Evolutionary conservation across 2,329 filamentous ascomycete species (phyloP).

Genomic region (Verticillium nubilum): DNA sequence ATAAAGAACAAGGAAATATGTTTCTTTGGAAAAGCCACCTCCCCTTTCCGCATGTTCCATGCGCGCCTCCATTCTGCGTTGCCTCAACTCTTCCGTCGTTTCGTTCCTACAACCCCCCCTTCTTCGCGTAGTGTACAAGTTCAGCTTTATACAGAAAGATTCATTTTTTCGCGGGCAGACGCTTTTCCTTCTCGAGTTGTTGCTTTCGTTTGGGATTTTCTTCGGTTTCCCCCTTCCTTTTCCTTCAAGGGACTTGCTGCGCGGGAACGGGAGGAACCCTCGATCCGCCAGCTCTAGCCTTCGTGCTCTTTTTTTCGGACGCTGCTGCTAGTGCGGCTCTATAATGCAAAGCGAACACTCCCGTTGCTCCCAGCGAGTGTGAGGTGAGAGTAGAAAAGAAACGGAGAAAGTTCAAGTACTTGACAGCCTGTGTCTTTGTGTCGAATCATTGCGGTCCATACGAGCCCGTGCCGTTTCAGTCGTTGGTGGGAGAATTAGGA

Average conservation of each 20-base stretch:
- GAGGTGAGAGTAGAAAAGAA: not conserved
- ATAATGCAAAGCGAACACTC: constrained; percentile 7
- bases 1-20: not conserved
- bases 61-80: not conserved
- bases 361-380: not conserved
- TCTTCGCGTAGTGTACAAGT: constrained; percentile 9
- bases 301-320: constrained; percentile 1
- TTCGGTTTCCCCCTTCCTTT: not conserved
- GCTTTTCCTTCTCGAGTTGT: not conserved
- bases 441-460: constrained; percentile 6
- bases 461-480: constrained; percentile 20
- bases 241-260: not conserved
- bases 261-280: not conserved
- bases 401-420: constrained; percentile 5
- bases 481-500: constrained; percentile 32
- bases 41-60: not conserved
- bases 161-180: not conserved
- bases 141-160: constrained; percentile 12
- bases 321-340: constrained; percentile 8
- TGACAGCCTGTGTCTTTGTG: constrained; percentile 15
- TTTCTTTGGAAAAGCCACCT: not conserved
- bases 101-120: not conserved
- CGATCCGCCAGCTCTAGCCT: not conserved
- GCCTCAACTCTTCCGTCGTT: not conserved
- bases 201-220: not conserved